These are phyloP conservation scores for Neurospora cerealis DNA, from an alignment of 495 filamentous ascomycete species.

Conservation along the genomic window DNA sequence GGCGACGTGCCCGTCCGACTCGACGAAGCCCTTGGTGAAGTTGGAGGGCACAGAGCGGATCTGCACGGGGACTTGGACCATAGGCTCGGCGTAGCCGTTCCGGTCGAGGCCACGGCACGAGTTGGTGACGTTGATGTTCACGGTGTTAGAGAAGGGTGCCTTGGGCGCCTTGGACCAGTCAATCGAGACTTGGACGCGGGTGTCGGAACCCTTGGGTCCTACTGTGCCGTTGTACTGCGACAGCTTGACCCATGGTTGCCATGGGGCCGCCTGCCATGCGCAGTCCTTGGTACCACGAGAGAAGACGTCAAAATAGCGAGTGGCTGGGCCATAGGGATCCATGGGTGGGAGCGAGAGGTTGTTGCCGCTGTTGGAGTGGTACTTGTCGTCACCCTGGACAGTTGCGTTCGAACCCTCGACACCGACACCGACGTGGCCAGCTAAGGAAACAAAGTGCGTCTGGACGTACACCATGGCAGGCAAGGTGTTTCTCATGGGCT, in stretches of 20 bases:
- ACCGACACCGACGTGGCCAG: constrained; percentile 55
- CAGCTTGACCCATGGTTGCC: constrained; percentile 46
- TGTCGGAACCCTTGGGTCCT: constrained; percentile 39
- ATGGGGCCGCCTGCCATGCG: constrained; percentile 43
- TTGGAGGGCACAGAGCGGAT: constrained; percentile 39
- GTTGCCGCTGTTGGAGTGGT: constrained; percentile 46
- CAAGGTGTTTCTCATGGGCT: constrained; percentile 59
- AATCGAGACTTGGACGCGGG: constrained; percentile 48
- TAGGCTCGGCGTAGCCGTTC: constrained; percentile 38
- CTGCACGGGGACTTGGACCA: constrained; percentile 49
- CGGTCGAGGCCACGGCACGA: constrained; percentile 44
- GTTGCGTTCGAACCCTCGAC: constrained; percentile 56
- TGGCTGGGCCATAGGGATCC: constrained; percentile 50
- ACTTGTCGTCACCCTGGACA: constrained; percentile 57
- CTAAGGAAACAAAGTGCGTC: constrained; percentile 42
- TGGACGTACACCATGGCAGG: constrained; percentile 52
- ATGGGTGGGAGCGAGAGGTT: constrained; percentile 48
- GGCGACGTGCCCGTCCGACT: constrained; percentile 49
- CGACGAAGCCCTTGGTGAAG: constrained; percentile 56
- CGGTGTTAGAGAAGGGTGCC: constrained; percentile 24
- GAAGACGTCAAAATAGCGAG: constrained; percentile 60
- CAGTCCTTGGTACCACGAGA: constrained; percentile 49
- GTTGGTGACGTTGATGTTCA: constrained; percentile 46
- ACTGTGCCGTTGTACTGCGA: constrained; percentile 46
- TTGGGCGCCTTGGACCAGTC: constrained; percentile 40